Evolutionary conservation across 2,329 filamentous ascomycete species (phyloP), one percentile per base, ranked within the genome.

Genomic region (Fusarium sp.): DNA sequence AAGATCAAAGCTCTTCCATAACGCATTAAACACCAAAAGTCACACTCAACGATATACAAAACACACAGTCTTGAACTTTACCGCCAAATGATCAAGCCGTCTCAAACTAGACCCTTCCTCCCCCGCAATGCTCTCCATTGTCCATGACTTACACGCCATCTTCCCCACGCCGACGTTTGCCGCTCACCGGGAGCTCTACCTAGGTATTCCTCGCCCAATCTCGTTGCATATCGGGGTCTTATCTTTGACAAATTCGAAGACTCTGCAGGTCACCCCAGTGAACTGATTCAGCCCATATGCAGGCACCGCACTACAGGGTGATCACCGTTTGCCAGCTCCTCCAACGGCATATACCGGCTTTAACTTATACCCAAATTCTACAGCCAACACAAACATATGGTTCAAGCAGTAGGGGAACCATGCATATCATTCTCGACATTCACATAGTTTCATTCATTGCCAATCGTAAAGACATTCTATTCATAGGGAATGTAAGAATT

Each of bases 161-260:
- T 33, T 37, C 66, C 53, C 70, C 71, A 74, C 58, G 67, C 71
- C 71, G 71, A 74, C 37, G 71, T 46, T 73, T 71, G 71, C 71
- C 71, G 70, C 69, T 60, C 60, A 37, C 43, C 19, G 23, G 25
- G 30, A n/a, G 44, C 50, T 54, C 32, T 43, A 15, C 4, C 21
- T 47, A 25, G 16, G n/a, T 25, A 43, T 46, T 49, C 44, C 37
- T 42, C 16, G 16, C 16, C 52, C 57, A 44, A 60, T 52, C 47
- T 47, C 35, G 18, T 54, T 43, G 30, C 30, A 16, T 35, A 44
- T 57, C 35, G 30, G 16, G 23, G 7, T 53, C 44, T 33, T 42
- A 19, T 38, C 32, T 50, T 54, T 37, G 12, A 16, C 28, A 23
- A 32, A 23, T 23, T 32, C 30, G 16, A 50, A 38, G 44, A 49